These are phyloP conservation scores for Aspergillus udagawae DNA, from an alignment of 2,329 filamentous ascomycete genomes.

Conservation along the genomic window DNA sequence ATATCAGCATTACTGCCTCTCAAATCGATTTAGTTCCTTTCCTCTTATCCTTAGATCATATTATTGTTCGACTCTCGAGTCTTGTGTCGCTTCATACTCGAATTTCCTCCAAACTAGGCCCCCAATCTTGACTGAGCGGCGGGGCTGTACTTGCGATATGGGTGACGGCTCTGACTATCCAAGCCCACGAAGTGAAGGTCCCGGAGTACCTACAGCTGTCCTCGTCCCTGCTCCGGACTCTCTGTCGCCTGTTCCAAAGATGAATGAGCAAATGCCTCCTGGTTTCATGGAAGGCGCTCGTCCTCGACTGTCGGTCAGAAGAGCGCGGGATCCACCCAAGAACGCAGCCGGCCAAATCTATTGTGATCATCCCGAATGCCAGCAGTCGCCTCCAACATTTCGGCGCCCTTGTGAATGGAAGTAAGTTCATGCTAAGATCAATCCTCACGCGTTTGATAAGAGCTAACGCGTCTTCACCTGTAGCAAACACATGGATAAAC, in stretches of 20 bases:
- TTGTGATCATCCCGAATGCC: slow-evolving; percentile 69
- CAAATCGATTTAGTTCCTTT: background rate
- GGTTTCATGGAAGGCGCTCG: slow-evolving; percentile 33
- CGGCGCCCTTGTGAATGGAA: slow-evolving; percentile 89
- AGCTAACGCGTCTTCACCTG: slow-evolving; percentile 18
- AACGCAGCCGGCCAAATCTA: slow-evolving; percentile 71
- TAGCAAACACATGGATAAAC: slow-evolving; percentile 98
- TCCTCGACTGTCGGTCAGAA: slow-evolving; percentile 40
- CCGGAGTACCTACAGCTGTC: slow-evolving; percentile 30
- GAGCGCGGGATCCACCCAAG: slow-evolving; percentile 51
- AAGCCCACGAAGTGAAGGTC: slow-evolving; percentile 42
- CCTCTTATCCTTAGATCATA: background rate
- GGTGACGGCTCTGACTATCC: slow-evolving; percentile 41
- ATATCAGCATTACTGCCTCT: slow-evolving; percentile 4
- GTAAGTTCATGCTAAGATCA: slow-evolving; percentile 51
- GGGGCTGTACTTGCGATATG: slow-evolving; percentile 34
- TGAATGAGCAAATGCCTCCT: slow-evolving; percentile 31
- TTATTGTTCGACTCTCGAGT: background rate
- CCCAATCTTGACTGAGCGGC: slow-evolving; percentile 26
- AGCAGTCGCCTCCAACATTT: slow-evolving; percentile 62
- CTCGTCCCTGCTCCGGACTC: slow-evolving; percentile 34
- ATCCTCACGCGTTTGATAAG: slow-evolving; percentile 19
- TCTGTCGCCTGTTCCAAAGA: slow-evolving; percentile 30
- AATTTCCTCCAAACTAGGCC: slow-evolving; percentile 12
- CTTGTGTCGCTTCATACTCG: slow-evolving; percentile 3